A percentile compares a stretch with the other conserved stretches of the same genome.
phyloP scores from a whole-genome alignment of 495 filamentous ascomycete genomes.

The Lichenothelia convexa region DNA sequence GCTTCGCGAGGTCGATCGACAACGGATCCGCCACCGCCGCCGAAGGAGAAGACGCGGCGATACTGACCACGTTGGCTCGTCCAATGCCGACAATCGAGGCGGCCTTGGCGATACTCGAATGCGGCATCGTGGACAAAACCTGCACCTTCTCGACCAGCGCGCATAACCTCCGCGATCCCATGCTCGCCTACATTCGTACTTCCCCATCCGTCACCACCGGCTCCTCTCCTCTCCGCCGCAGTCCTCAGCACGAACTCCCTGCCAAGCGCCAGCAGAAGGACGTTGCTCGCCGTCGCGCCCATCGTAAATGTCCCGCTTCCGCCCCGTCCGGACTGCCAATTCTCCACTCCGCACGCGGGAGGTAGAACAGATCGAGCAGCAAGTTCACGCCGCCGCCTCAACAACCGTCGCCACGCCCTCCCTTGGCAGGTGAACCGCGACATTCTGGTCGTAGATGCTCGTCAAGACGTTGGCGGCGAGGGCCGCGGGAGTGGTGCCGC shows the following conservation, averaged over 20 bases:
- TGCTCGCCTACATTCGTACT: conserved; percentile 50
- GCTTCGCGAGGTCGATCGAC: conserved; percentile 42
- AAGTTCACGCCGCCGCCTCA: conserved; percentile 49
- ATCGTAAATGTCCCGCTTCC: conserved; percentile 91
- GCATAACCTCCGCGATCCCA: conserved; percentile 51
- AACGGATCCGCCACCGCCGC: too few relatives aligned
- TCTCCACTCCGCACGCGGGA: conserved; percentile 33
- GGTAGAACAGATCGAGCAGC: conserved; percentile 44
- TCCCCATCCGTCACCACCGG: conserved; percentile 15
- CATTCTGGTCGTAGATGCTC: conserved; percentile 61
- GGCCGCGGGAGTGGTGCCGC: conserved; percentile 63
- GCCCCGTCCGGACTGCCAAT: too few relatives aligned
- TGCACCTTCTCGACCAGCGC: conserved; percentile 41
- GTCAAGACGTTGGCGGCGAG: conserved; percentile 70
- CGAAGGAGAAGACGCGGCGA: conserved; percentile 40
- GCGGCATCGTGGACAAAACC: conserved; percentile 61
- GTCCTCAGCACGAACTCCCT: conserved; percentile 44
- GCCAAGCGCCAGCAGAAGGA: conserved; percentile 62
- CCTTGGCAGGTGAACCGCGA: conserved; percentile 62
- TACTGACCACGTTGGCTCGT: conserved; percentile 35
- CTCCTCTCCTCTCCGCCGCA: conserved; percentile 20
- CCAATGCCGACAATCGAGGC: conserved; percentile 69
- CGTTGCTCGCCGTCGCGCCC: conserved; percentile 72
- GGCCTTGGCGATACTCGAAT: conserved; percentile 69
- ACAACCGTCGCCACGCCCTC: conserved; percentile 59